These are phyloP conservation scores for Podospora comata DNA, from an alignment of 495 filamentous ascomycete species.

Conservation along the genomic window DNA sequence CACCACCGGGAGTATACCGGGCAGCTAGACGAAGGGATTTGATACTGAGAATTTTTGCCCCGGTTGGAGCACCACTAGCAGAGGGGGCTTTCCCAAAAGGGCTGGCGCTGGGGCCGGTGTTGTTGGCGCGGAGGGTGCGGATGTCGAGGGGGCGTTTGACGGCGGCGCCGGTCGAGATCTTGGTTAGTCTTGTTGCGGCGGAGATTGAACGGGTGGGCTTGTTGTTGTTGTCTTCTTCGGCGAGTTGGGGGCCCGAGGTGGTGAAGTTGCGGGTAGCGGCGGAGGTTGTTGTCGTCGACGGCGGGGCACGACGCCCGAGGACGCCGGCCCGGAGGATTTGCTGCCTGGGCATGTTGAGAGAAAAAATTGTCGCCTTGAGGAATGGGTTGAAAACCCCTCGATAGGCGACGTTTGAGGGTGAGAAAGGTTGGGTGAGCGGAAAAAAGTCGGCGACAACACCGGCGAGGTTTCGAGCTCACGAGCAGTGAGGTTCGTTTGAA, in stretches of 20 bases:
- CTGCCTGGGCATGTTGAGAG: constrained; percentile 29
- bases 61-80: constrained; percentile 5
- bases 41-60: constrained; percentile 26
- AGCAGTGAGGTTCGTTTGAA: background rate
- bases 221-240: constrained; percentile 15
- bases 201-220: constrained; percentile 14
- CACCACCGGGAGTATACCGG: background rate
- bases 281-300: constrained; percentile 13
- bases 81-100: background rate
- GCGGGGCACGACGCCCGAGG: constrained; percentile 24
- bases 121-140: constrained; percentile 12
- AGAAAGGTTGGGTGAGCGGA: background rate
- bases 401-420: constrained; percentile 10
- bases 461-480: background rate
- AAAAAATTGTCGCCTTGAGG: constrained; percentile 4
- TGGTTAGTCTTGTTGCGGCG: constrained; percentile 26
- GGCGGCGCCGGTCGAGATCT: constrained; percentile 11
- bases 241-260: constrained; percentile 15
- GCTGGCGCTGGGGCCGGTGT: constrained; percentile 21
- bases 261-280: constrained; percentile 15
- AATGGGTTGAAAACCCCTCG: constrained; percentile 1
- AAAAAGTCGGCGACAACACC: background rate
- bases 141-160: background rate
- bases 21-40: background rate
- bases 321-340: constrained; percentile 21